phyloP scores from a whole-genome alignment of 352 stramenopile species.

The Pythium vanterpoolii region DNA sequence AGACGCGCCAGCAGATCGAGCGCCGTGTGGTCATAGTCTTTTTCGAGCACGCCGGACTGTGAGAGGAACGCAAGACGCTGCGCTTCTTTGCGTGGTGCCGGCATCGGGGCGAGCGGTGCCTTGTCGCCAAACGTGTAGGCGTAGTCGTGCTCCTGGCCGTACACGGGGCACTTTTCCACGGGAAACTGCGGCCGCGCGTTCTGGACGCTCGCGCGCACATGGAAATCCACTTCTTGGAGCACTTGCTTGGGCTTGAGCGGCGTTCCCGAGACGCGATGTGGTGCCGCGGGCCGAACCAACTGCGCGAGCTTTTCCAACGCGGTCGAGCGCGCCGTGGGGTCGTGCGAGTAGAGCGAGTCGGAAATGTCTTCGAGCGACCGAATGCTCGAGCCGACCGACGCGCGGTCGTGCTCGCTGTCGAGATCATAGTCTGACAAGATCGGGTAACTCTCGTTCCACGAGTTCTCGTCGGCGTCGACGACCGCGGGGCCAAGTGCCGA shows the following conservation, averaged over 20 bases:
- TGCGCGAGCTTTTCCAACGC: not conserved
- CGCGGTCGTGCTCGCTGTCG: too few relatives aligned
- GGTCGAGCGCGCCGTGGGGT: not conserved
- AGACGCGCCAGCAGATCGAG: slow-evolving; percentile 56
- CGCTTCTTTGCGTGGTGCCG: slow-evolving; percentile 34
- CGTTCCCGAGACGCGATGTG: not conserved
- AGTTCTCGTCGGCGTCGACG: slow-evolving; percentile 34
- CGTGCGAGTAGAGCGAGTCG: not conserved
- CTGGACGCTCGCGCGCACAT: not conserved
- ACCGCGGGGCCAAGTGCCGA: slow-evolving; percentile 40
- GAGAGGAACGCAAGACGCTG: slow-evolving; percentile 43
- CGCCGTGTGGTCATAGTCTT: slow-evolving; percentile 39
- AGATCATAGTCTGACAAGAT: too few relatives aligned
- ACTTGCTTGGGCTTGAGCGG: not conserved
- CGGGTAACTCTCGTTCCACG: slow-evolving; percentile 31
- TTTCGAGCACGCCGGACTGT: slow-evolving; percentile 36
- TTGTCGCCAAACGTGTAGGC: slow-evolving; percentile 34
- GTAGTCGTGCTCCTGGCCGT: slow-evolving; percentile 46
- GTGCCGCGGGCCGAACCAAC: not conserved
- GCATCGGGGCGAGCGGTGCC: slow-evolving; percentile 44
- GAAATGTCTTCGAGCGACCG: not conserved
- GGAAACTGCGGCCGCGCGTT: not conserved
- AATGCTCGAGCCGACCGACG: slow-evolving; percentile 37
- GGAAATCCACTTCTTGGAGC: not conserved
- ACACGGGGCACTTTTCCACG: slow-evolving; percentile 19